Evolutionary conservation across 345 rosid species (phyloP), one percentile per base, ranked within the genome.

Genomic region (Zanthoxylum bungeanum): DNA sequence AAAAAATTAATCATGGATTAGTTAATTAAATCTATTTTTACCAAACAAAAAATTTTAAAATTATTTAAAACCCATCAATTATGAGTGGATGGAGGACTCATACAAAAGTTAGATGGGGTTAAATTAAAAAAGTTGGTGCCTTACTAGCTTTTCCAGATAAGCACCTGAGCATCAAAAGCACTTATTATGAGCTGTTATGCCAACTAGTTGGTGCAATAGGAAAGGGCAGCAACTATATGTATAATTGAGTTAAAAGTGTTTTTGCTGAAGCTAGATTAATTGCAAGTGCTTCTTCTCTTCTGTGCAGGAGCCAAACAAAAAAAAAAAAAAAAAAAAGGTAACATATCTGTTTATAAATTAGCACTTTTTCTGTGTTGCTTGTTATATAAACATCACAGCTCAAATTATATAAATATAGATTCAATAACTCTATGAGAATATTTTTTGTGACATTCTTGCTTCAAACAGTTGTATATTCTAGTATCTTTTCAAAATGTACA

Each of bases 121-220:
- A 44, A 44, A 14, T 44, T 7, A 27, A 63, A 27, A 63, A 31
- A 58, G 44, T 31, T 58, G 31, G 56, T 28, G 65, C 66, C 14
- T 53, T 28, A 57, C 34, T 40, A 10, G n/a, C 30, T 59, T 59
- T 21, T 59, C 65, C 73, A 70, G 73, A 31, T 44, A 46, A 70
- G 56, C 53, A 44, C 25, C 19, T 10, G 27, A 11, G 25, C 40
- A 30, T 31, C 28, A 4, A 53, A 7, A 11, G 1, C 5, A 9
- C 14, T 51, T 36, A 3, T 57, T 11, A 19, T 57, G 28, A 10
- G 73, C 72, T 16, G n/a, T n/a, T n/a, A n/a, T n/a, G 72, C 52
- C 63, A 68, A 37, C 66, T 31, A 8, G 42, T 42, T n/a, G 36
- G 37, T 12, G n/a, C 16, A 8, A 50, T 33, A 19, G 6, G n/a